Base-by-base conservation (phyloP, 2,329 filamentous ascomycete species). In the Colletotrichum costaricense region DNA sequence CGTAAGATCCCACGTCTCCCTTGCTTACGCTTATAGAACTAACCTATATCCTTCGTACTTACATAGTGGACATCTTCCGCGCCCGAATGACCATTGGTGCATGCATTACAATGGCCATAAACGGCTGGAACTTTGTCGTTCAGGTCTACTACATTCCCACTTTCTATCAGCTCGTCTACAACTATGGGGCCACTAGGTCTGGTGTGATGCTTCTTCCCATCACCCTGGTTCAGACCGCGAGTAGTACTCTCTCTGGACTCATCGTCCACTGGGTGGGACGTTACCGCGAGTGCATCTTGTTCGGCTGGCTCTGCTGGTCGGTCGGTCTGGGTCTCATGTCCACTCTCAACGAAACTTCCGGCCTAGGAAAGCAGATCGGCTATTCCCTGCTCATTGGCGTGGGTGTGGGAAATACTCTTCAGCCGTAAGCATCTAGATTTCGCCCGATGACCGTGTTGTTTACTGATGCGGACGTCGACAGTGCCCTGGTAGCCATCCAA, bases 81-180 rank as follows among this genome's bases (percentile, higher is more conserved):
- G 84, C 82, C 1, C 81, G 80, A 19, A 88, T 90, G 42, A 87
- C 89, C 38, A 88, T 88, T 49, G 88, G 88, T 1, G 87, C 88
- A 1, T 89, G 86, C 72, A 75, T 90, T 22, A 89, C 87, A 16
- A 89, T 88, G 86, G 87, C 88, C 42, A 86, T 90, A 76, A 89
- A 90, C 63, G 88, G 88, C 4, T 90, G 88, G 88, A 89, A 89
- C 75, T 89, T 89, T 68, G 81, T 90, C 30, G 85, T 88, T n/a
- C 88, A 90, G 73, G 80, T 88, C 8, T 88, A 88, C 75, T 88
- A 84, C 69, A 82, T 86, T 5, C 84, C 84, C 0, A 81, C 82
- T 0, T 87, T 86, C 73, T 87, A 87, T 74, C 86, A 86, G 67
- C 82, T 87, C 11, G 82, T 81, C 1, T 86, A 85, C 65, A 81